Evolutionary conservation across 1,139 yeast species (phyloP).

Genomic region (Geotrichum aggregatum): DNA sequence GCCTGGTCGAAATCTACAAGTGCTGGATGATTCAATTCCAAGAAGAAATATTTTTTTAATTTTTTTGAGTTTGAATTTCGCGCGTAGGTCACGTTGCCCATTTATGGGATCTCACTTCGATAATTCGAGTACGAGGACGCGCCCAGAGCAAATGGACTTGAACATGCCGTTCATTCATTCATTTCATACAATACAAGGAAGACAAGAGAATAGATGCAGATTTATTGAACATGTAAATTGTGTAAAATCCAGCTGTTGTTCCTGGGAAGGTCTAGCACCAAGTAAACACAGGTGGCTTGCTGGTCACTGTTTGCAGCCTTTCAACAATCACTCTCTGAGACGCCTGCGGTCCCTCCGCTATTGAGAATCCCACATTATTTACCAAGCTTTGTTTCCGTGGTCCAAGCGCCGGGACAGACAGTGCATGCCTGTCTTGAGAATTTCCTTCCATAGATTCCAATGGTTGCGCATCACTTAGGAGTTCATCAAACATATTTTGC

Average conservation of each 20-base stretch:
- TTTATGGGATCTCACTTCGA: not conserved
- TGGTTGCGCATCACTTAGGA: constrained; percentile 12
- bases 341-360: constrained; percentile 34
- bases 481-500: constrained; percentile 12
- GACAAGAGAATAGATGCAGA: no score
- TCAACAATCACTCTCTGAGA: constrained; percentile 53
- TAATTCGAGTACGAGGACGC: no score
- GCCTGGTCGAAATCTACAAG: no score
- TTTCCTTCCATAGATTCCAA: not conserved
- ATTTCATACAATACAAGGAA: not conserved
- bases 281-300: constrained; percentile 63
- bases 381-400: not conserved
- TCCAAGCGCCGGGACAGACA: constrained; percentile 8
- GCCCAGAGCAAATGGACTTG: no score
- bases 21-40: not conserved
- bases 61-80: not conserved
- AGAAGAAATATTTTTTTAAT: not conserved
- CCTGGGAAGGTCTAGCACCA: no score
- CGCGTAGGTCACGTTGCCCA: constrained; percentile 3
- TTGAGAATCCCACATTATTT: constrained; percentile 34
- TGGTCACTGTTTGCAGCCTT: constrained; percentile 53
- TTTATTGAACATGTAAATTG: no score
- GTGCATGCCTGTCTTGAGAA: not conserved
- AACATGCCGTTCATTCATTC: no score
- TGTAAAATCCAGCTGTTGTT: no score